Base-by-base conservation (phyloP, 192 early-diverging fungal species). In the Physocladia obscura region DNA sequence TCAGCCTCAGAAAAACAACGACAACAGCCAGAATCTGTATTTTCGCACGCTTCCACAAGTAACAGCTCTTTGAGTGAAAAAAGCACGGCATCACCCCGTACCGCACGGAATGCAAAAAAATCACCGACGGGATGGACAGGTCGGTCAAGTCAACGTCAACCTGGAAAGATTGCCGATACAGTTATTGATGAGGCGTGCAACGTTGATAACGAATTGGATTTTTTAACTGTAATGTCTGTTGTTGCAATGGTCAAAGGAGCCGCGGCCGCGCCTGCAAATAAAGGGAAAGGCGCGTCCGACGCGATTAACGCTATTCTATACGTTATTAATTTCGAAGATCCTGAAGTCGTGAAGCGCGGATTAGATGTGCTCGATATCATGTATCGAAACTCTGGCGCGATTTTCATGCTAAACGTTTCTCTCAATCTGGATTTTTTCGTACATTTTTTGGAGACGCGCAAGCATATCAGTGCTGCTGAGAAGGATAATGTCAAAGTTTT, bases 111-210 rank as follows among this genome's bases (percentile, higher is more conserved):
- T 4, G 57, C 57, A 32, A 19, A 24, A 21, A 58, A 58, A 34
- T 58, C 57, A 34, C 27, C 57, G 35, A 32, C 26, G 8, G 57
- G 30, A 21, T 58, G 57, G 57, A 58, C 57, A 8, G 57, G 57
- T 6, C 22, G 35, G 35, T 29, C 24, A 30, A 15, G 8, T 21
- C 19, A 32, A 13, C 21, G 57, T 31, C 35, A 29, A 21, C 35
- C 26, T 15, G 57, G 57, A 19, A 52, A 65, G 32, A 65, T 65
- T 32, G 24, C 44, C 47, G 50, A 65, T 38, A 27, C 29, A 22
- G 24, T 74, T 59, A 36, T 70, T 21, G 68, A 70, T 32, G 49
- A 52, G 21, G 63, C 63, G 8, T 65, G 63, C 32, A 52, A 52
- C 34, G 19, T 65, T 24, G 63, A 65, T 27, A 21, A 34, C 30